Evolutionary conservation across 805 yeast species (phyloP).

Genomic region (Ogataea henricii): DNA sequence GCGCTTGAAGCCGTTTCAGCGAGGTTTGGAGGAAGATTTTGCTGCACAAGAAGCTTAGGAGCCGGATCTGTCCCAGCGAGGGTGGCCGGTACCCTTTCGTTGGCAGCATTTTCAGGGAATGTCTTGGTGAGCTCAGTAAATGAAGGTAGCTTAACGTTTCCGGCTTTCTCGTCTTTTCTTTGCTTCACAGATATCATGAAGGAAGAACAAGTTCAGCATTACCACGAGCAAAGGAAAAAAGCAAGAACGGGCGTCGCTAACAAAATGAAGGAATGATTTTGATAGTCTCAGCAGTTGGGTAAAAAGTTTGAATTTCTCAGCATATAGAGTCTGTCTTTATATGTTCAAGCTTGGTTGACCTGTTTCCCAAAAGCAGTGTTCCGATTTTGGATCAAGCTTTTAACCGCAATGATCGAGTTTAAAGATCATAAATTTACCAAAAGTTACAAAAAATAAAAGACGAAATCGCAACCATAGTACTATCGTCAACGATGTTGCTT

Average conservation of each 20-base stretch:
- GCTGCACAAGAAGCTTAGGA: background rate
- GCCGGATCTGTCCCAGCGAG: background rate
- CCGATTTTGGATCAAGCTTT: background rate
- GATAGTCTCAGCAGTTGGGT: background rate
- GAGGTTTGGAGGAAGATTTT: background rate
- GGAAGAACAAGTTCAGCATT: background rate
- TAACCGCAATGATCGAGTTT: conserved; percentile 3
- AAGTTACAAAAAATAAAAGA: background rate
- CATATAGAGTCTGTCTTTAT: background rate
- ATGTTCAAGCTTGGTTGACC: too few species aligned
- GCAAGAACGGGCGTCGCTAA: background rate
- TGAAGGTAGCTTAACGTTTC: conserved; percentile 24
- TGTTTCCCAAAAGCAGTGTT: too few species aligned
- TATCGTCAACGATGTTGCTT: background rate
- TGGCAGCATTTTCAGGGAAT: conserved; percentile 15
- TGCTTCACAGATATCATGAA: conserved; percentile 18
- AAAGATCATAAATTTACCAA: background rate
- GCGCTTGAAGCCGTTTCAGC: background rate
- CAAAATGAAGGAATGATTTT: background rate
- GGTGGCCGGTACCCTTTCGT: background rate
- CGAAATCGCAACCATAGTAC: conserved; percentile 1
- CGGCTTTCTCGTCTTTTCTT: conserved; percentile 10
- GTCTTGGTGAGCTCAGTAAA: conserved; percentile 26
- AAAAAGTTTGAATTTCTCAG: background rate
- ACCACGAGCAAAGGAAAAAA: background rate